phyloP scores from a whole-genome alignment of 1,284 basidiomycete genomes.

The Puccinia triticina region DNA sequence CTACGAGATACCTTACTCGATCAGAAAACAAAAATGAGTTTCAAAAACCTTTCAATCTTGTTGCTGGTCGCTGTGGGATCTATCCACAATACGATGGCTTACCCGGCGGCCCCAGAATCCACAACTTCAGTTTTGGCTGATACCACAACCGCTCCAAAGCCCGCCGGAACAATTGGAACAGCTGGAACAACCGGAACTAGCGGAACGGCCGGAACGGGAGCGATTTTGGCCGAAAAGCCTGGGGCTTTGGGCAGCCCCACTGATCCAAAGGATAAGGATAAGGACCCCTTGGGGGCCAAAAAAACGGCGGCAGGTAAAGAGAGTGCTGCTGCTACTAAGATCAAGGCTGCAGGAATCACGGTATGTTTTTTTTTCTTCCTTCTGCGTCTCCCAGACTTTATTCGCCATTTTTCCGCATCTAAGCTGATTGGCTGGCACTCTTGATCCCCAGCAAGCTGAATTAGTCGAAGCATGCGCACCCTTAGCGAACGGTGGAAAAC shows the following conservation, averaged over 20 bases:
- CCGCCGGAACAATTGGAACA: neutral
- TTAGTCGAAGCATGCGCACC: constrained; percentile 16
- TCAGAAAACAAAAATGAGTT: neutral
- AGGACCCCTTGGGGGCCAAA: too few species aligned
- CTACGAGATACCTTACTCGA: neutral
- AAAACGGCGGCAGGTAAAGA: neutral
- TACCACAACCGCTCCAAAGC: neutral
- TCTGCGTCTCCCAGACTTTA: neutral
- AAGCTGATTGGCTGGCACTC: neutral
- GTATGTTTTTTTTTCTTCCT: neutral
- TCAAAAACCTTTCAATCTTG: constrained; percentile 20
- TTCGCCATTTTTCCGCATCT: neutral
- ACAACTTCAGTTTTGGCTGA: neutral
- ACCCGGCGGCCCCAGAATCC: neutral
- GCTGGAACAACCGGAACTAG: too few species aligned
- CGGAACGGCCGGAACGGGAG: too few species aligned
- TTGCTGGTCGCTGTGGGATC: neutral
- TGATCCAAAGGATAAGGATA: neutral
- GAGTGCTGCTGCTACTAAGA: neutral
- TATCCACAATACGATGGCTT: neutral
- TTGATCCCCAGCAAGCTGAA: constrained; percentile 7
- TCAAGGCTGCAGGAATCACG: constrained; percentile 13
- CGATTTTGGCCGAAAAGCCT: neutral
- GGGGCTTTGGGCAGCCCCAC: too few species aligned
- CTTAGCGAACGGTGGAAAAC: neutral